phyloP scores from a whole-genome alignment of 2,329 filamentous ascomycete genomes.

The Neoscytalidium dimidiatum region DNA sequence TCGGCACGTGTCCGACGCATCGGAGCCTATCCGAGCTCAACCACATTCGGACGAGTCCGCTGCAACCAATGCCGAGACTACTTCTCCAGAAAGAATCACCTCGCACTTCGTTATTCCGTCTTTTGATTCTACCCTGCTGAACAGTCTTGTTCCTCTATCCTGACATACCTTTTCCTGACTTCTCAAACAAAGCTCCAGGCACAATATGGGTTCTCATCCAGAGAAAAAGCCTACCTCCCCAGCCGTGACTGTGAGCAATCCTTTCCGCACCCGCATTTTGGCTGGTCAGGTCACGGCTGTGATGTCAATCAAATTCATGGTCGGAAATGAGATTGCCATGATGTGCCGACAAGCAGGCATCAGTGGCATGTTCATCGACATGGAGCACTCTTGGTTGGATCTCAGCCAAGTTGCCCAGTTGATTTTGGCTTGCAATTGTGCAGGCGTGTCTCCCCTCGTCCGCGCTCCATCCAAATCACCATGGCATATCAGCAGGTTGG shows the following conservation, averaged over 20 bases:
- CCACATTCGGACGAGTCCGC: not conserved
- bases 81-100: no score
- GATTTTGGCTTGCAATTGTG: slow-evolving; percentile 42
- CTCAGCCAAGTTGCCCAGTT: slow-evolving; percentile 41
- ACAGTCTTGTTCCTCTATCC: not conserved
- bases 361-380: slow-evolving; percentile 47
- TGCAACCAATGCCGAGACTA: no score
- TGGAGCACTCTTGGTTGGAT: slow-evolving; percentile 47
- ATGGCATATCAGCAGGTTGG: slow-evolving; percentile 41
- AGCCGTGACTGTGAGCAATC: not conserved
- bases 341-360: slow-evolving; percentile 34
- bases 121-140: no score
- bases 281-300: not conserved
- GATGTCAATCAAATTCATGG: not conserved
- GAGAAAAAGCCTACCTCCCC: not conserved
- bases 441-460: slow-evolving; percentile 45
- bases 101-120: no score
- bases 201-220: not conserved
- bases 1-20: not conserved
- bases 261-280: not conserved
- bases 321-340: not conserved
- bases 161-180: not conserved
- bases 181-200: not conserved
- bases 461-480: slow-evolving; percentile 43
- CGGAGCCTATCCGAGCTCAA: not conserved